A percentile compares a stretch with the other conserved stretches of the same genome.
Conservation (phyloP, 2,329 filamentous ascomycete genomes). For the Tolypocladium pustulatum region DNA sequence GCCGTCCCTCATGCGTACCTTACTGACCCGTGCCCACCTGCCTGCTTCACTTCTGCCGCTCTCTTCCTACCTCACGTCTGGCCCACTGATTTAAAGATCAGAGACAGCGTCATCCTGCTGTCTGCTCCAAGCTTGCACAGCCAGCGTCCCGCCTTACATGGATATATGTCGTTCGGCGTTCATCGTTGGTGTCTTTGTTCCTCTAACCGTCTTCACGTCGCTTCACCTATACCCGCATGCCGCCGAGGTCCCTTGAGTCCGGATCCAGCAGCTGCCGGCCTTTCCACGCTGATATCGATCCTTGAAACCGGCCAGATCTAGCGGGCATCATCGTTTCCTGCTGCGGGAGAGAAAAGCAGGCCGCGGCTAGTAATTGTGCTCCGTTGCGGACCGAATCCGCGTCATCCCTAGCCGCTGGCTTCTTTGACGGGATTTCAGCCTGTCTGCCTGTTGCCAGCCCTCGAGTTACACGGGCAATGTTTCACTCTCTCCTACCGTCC, state of each 20-base stretch:
- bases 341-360: not conserved
- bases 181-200: not conserved
- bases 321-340: not conserved
- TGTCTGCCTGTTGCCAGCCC: slow-evolving; percentile 6
- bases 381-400: not conserved
- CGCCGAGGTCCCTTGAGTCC: not conserved
- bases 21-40: not conserved
- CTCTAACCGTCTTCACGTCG: not conserved
- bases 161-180: not conserved
- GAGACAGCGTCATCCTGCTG: not conserved
- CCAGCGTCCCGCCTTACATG: not conserved
- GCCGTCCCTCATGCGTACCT: not conserved
- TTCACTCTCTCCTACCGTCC: slow-evolving; percentile 11
- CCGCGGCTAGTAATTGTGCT: not conserved
- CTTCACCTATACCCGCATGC: not conserved
- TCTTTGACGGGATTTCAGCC: slow-evolving; percentile 2
- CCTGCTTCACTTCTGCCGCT: not conserved
- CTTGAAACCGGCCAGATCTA: not conserved
- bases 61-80: not conserved
- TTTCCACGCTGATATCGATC: not conserved
- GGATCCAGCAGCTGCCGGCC: not conserved
- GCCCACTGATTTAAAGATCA: not conserved
- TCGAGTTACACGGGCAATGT: slow-evolving; percentile 14
- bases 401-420: not conserved
- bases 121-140: not conserved